A percentile compares a stretch with the other conserved stretches of the same genome.
Conservation (phyloP, 2,329 filamentous ascomycete genomes). For the Didymella segeticola region DNA sequence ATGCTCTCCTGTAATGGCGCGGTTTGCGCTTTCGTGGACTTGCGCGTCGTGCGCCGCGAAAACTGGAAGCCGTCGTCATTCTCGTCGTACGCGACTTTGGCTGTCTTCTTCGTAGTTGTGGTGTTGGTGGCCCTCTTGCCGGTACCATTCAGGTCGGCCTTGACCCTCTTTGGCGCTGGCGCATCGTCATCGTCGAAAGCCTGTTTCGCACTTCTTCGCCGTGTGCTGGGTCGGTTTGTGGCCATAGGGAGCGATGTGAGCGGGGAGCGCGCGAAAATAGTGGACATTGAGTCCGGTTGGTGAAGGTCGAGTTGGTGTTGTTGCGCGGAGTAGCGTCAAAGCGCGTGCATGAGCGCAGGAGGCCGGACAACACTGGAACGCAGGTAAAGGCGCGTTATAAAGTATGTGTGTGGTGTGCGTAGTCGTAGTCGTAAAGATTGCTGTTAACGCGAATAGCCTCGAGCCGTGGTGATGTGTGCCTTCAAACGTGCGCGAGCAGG, state of each 20-base stretch:
- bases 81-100: constrained; percentile 55
- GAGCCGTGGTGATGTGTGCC: constrained; percentile 29
- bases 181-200: constrained; percentile 55
- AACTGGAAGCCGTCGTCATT: constrained; percentile 58
- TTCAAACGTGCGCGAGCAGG: constrained; percentile 35
- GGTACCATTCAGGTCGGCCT: constrained; percentile 48
- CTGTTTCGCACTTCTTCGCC: constrained; percentile 55
- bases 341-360: constrained; percentile 47
- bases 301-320: constrained; percentile 25
- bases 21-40: constrained; percentile 46
- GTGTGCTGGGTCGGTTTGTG: constrained; percentile 51
- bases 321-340: constrained; percentile 30
- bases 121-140: constrained; percentile 45
- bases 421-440: constrained; percentile 36
- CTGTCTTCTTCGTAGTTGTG: constrained; percentile 44
- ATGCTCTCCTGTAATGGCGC: constrained; percentile 36
- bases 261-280: constrained; percentile 48
- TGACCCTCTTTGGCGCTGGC: constrained; percentile 52
- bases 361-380: constrained; percentile 15
- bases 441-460: constrained; percentile 43
- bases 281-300: constrained; percentile 46
- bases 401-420: constrained; percentile 19
- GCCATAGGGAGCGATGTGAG: constrained; percentile 58
- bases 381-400: constrained; percentile 3
- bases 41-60: constrained; percentile 48